Base-by-base conservation (phyloP, 2,329 filamentous ascomycete species). In the Ophiobolus disseminans region DNA sequence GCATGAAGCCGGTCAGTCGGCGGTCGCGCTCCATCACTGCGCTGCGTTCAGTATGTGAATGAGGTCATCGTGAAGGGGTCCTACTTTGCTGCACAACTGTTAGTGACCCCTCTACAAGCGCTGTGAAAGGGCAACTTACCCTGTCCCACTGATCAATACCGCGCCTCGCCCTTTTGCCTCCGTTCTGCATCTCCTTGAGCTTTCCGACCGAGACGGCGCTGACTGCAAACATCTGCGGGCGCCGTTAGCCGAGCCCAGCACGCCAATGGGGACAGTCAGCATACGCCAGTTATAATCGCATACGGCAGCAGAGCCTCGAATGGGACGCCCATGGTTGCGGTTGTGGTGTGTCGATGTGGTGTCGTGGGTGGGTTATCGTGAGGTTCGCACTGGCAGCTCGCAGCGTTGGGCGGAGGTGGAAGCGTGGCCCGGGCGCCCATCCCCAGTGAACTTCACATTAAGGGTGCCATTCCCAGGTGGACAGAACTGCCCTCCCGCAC, bases 21-120 rank as follows among this genome's bases (percentile, higher is more conserved):
- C 80, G 74, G 69, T 87, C 85, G 71, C 85, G 78, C 63, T 86
- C 82, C 83, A 87, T 85, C 85, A 87, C 85, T 87, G 69, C 40
- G 37, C 52, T 40, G 20, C 38, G 40, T 52, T 69, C 57, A 70
- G 65, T 65, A 59, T 50, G 65, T 61, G 57, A 19, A 57, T 62
- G 58, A 66, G 66, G 61, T 66, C 68, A 69, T 69, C 13, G 57
- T 42, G 47, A 51, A 54, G 40, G 40, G 58, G 61, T 74, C 73
- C 62, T 79, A 82, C 80, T 82, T 82, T 82, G 80, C 80, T 83
- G 64, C 53, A 44, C 23, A 45, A 45, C 13, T 45, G 73, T 82
- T 75, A 82, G 79, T 69, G 49, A 34, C 30, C 45, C 50, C 23
- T 35, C 22, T 26, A 52, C 48, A 41, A 50, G 47, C 51, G 43